These are phyloP conservation scores for Hyaloscypha finlandica DNA, from an alignment of 495 filamentous ascomycete genomes.

Conservation along the genomic window DNA sequence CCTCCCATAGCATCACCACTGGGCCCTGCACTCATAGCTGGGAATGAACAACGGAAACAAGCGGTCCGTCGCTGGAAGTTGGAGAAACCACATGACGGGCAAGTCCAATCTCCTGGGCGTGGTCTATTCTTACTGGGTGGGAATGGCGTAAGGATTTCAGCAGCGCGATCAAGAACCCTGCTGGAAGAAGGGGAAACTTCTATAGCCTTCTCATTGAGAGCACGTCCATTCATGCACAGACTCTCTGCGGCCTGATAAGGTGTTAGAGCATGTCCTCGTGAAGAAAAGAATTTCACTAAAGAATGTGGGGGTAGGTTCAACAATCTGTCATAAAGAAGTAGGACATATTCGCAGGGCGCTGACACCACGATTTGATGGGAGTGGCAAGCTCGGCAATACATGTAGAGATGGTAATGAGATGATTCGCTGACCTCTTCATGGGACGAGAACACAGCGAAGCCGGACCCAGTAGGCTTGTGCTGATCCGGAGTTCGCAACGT, in stretches of 20 bases:
- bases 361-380: slow-evolving; percentile 28
- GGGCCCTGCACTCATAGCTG: slow-evolving; percentile 79
- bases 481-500: slow-evolving; percentile 96
- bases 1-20: slow-evolving; percentile 70
- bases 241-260: slow-evolving; percentile 80
- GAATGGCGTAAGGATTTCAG: slow-evolving; percentile 94
- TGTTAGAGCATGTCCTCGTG: slow-evolving; percentile 41
- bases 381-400: slow-evolving; percentile 31
- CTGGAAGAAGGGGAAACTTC: slow-evolving; percentile 97
- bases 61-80: slow-evolving; percentile 98
- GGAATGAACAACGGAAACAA: slow-evolving; percentile 98
- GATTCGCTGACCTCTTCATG: slow-evolving; percentile 88
- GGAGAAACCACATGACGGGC: slow-evolving; percentile 88
- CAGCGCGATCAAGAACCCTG: slow-evolving; percentile 90
- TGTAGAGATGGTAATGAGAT: slow-evolving; percentile 22
- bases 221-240: slow-evolving; percentile 98
- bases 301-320: slow-evolving; percentile 17
- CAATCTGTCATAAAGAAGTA: slow-evolving; percentile 33
- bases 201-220: slow-evolving; percentile 97
- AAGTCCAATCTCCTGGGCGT: slow-evolving; percentile 97
- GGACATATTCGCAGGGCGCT: slow-evolving; percentile 28
- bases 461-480: slow-evolving; percentile 96
- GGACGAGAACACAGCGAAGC: slow-evolving; percentile 97
- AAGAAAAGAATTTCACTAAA: slow-evolving; percentile 27
- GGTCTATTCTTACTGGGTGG: slow-evolving; percentile 98